These are phyloP conservation scores for Kwoniella dendrophila DNA, from an alignment of 768 basidiomycete genomes.

Conservation along the genomic window DNA sequence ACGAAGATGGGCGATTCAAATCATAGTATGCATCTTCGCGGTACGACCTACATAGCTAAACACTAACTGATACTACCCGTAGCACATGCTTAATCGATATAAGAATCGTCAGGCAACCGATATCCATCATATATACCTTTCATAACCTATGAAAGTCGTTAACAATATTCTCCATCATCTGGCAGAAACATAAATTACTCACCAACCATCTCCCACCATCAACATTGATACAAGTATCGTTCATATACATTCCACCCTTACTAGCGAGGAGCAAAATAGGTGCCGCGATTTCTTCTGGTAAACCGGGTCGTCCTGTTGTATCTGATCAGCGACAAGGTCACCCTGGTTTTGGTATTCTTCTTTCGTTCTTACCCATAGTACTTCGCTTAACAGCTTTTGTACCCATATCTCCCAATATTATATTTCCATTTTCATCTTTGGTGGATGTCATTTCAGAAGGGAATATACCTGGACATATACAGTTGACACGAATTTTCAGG, in stretches of 20 bases:
- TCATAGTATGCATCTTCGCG: too few relatives aligned
- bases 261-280: constrained; percentile 38
- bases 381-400: constrained; percentile 23
- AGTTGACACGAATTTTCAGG: constrained; percentile 46
- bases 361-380: constrained; percentile 14
- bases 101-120: constrained; percentile 26
- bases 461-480: constrained; percentile 45
- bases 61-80: neutral
- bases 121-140: constrained; percentile 40
- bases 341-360: neutral
- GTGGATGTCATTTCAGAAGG: constrained; percentile 42
- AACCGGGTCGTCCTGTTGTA: constrained; percentile 31
- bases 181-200: neutral
- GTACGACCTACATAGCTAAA: too few relatives aligned
- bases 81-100: constrained; percentile 9
- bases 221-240: constrained; percentile 33
- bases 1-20: too few relatives aligned
- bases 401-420: constrained; percentile 16
- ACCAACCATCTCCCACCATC: constrained; percentile 32
- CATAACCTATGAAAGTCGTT: constrained; percentile 8
- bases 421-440: constrained; percentile 12
- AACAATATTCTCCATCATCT: neutral
- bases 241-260: constrained; percentile 39
- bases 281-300: constrained; percentile 40
- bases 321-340: neutral